Base-by-base conservation (phyloP, 345 rosid species). In the Litchi chinensis region DNA sequence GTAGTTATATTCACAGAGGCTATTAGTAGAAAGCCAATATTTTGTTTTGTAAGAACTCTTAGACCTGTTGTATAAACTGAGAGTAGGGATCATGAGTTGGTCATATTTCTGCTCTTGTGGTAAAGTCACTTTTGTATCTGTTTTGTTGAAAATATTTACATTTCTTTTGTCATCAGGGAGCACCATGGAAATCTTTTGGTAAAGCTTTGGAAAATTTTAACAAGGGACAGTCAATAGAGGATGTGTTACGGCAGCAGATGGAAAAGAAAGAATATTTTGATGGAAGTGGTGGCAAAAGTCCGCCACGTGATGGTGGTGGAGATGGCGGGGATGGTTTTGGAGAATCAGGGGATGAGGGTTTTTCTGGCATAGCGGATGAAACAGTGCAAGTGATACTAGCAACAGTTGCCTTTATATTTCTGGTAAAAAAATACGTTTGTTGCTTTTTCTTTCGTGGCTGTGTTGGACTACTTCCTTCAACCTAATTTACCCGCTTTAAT, bases 311-410 rank as follows among this genome's bases (percentile, higher is more conserved):
- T 32, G 87, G 88, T 12, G 88, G 89, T 9, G 78, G 85, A 0
- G 83, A 87, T 48, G 80, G 90, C 48, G 85, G 81, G 43, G 85
- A 74, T 28, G 66, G 80, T 77, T 73, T 75, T 68, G 82, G 85
- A 80, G 90, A 85, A 0, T 56, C 87, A 57, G 91, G 84, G 46
- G 96, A 60, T 60, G 65, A 60, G 21, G 65, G 26, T 19, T 21
- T 60, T 60, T n/a, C 26, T 60, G 94, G 90, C 57, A 79, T 86
- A 19, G 64, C 82, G 18, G 92, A 89, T 48, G 97, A 92, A 74
- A 85, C 91, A 10, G 6, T 90, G 75, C 94, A 92, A 92, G 93
- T 87, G 79, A 65, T 92, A 76, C 79, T 90, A 74, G 97, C 91
- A 67, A 90, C 94, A 46, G 48, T 87, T 67, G 93, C 87, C 81